These are phyloP conservation scores for Diaporthe nobilis DNA, from an alignment of 2,329 filamentous ascomycete species.

Conservation along the genomic window DNA sequence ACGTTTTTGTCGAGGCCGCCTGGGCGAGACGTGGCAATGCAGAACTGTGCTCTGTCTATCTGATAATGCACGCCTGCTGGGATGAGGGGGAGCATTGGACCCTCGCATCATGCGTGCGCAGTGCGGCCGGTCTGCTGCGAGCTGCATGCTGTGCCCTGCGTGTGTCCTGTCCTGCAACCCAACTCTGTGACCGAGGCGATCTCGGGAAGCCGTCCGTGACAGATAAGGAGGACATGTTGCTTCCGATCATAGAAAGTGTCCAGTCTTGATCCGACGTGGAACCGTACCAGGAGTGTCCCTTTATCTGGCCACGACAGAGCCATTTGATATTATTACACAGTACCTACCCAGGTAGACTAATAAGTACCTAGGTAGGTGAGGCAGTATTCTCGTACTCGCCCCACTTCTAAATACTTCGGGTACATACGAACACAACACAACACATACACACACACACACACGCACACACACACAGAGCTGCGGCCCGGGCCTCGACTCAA, in stretches of 20 bases:
- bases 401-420: too few relatives aligned
- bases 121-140: slow-evolving; percentile 8
- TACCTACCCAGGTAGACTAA: too few relatives aligned
- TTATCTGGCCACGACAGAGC: not conserved
- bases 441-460: too few relatives aligned
- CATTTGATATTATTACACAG: not conserved
- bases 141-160: not conserved
- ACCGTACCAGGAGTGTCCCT: not conserved
- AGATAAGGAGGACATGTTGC: not conserved
- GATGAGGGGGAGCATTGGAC: not conserved
- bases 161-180: not conserved
- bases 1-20: not conserved
- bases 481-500: slow-evolving; percentile 21
- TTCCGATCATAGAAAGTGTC: not conserved
- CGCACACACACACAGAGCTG: not conserved
- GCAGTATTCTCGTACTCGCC: too few relatives aligned
- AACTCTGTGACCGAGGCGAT: slow-evolving; percentile 10
- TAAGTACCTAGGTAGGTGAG: too few relatives aligned
- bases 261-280: not conserved
- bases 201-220: not conserved
- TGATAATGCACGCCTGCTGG: slow-evolving; percentile 19
- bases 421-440: too few relatives aligned
- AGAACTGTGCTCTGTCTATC: slow-evolving; percentile 25
- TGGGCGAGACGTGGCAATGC: slow-evolving; percentile 34
- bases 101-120: slow-evolving; percentile 14